Conservation (phyloP, 495 filamentous ascomycete genomes). For the Astrocystis sublimbata region DNA sequence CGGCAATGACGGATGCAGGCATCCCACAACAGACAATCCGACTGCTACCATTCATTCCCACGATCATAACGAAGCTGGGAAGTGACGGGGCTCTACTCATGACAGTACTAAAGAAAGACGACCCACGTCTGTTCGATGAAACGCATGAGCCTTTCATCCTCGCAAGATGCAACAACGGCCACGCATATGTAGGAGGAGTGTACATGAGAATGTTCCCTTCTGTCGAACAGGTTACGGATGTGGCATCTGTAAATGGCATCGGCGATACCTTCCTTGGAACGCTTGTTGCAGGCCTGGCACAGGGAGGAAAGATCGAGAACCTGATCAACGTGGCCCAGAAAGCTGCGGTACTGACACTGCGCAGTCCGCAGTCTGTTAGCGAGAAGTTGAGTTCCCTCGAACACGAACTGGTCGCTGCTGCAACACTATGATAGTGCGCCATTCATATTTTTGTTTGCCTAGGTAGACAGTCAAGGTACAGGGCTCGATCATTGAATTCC, state of each 20-base stretch:
- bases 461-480: neutral
- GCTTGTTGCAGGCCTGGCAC: constrained; percentile 64
- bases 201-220: constrained; percentile 82
- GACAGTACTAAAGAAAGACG: constrained; percentile 62
- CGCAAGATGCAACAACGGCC: constrained; percentile 53
- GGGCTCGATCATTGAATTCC: neutral
- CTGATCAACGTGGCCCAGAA: constrained; percentile 64
- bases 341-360: constrained; percentile 75
- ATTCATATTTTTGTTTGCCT: neutral
- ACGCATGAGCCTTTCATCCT: constrained; percentile 69
- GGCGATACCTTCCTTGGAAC: constrained; percentile 92
- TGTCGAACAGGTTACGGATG: constrained; percentile 63
- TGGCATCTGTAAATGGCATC: constrained; percentile 90
- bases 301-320: constrained; percentile 50
- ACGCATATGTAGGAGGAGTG: constrained; percentile 67
- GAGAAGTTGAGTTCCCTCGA: constrained; percentile 41
- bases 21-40: constrained; percentile 79
- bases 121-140: constrained; percentile 61
- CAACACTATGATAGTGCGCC: neutral
- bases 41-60: constrained; percentile 83
- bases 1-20: constrained; percentile 70
- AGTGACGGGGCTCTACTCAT: constrained; percentile 76
- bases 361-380: constrained; percentile 70
- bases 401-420: constrained; percentile 34
- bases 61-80: constrained; percentile 82